phyloP scores from a whole-genome alignment of 345 rosid genomes.

The Aquilaria malaccensis region DNA sequence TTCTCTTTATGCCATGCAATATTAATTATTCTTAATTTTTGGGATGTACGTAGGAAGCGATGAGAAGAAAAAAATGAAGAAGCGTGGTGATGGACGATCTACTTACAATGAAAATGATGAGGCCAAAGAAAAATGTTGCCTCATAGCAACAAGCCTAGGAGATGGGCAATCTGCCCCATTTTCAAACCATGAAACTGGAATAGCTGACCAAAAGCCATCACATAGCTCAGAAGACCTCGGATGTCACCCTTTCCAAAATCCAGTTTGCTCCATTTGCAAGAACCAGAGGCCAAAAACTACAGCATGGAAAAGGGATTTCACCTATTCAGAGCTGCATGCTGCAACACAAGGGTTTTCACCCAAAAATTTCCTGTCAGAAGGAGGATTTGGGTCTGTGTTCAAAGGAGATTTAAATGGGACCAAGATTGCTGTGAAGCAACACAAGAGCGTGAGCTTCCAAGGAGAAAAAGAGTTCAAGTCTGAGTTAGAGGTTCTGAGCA shows the following conservation, averaged over 20 bases:
- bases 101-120: too few species aligned
- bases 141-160: slow-evolving; percentile 16
- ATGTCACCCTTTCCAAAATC: slow-evolving; percentile 19
- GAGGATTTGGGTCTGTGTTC: slow-evolving; percentile 60
- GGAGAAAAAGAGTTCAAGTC: slow-evolving; percentile 66
- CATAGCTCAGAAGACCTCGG: slow-evolving; percentile 13
- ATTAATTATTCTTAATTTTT: not conserved
- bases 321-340: slow-evolving; percentile 40
- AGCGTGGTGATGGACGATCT: too few species aligned
- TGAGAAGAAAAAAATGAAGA: too few species aligned
- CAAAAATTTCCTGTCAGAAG: slow-evolving; percentile 47
- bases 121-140: slow-evolving; percentile 15
- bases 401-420: slow-evolving; percentile 40
- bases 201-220: slow-evolving; percentile 4
- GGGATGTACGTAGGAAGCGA: not conserved
- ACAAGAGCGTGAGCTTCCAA: slow-evolving; percentile 43
- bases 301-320: slow-evolving; percentile 48
- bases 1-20: too few species aligned
- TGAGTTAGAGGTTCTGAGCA: slow-evolving; percentile 52
- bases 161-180: slow-evolving; percentile 15
- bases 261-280: slow-evolving; percentile 42
- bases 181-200: slow-evolving; percentile 1
- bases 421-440: slow-evolving; percentile 56
- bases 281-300: slow-evolving; percentile 41
- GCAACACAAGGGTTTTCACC: slow-evolving; percentile 47